Conservation (phyloP, 2,329 filamentous ascomycete species). For the Fusarium sp. region DNA sequence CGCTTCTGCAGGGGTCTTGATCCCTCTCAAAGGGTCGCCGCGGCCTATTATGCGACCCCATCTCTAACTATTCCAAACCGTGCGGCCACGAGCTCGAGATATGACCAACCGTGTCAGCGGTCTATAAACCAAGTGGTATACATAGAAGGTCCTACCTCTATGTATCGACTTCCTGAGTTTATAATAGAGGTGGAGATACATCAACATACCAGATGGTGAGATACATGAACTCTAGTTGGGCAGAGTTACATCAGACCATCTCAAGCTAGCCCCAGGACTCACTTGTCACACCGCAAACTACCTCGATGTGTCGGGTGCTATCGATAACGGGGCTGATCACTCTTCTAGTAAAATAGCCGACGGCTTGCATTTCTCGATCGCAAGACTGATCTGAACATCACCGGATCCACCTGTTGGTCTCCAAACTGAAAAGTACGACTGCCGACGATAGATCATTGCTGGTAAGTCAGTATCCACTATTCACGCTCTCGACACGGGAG, state of each 20-base stretch:
- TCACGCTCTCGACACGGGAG: not conserved
- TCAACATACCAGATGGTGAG: not conserved
- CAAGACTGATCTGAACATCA: not conserved
- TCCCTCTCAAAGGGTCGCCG: constrained; percentile 27
- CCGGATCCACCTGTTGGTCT: constrained; percentile 1
- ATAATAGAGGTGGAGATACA: not conserved
- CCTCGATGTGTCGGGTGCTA: not conserved
- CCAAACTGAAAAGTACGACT: not conserved
- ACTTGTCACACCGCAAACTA: constrained; percentile 39
- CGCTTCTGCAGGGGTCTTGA: constrained; percentile 40
- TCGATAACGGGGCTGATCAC: constrained; percentile 4
- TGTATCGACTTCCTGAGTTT: not conserved
- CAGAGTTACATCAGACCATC: constrained; percentile 38
- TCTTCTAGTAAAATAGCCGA: not conserved
- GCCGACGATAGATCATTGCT: not conserved
- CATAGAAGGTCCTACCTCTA: not conserved
- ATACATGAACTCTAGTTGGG: constrained; percentile 13
- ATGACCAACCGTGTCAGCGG: constrained; percentile 10
- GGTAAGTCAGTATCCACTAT: not conserved
- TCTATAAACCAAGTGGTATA: not conserved
- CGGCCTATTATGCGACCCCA: constrained; percentile 38
- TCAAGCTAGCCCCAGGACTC: constrained; percentile 29
- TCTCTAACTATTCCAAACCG: constrained; percentile 16
- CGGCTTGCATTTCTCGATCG: constrained; percentile 3
- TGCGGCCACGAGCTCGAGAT: constrained; percentile 22